Conservation (phyloP, 306 rosid genomes). For the Nissolia schottii region DNA sequence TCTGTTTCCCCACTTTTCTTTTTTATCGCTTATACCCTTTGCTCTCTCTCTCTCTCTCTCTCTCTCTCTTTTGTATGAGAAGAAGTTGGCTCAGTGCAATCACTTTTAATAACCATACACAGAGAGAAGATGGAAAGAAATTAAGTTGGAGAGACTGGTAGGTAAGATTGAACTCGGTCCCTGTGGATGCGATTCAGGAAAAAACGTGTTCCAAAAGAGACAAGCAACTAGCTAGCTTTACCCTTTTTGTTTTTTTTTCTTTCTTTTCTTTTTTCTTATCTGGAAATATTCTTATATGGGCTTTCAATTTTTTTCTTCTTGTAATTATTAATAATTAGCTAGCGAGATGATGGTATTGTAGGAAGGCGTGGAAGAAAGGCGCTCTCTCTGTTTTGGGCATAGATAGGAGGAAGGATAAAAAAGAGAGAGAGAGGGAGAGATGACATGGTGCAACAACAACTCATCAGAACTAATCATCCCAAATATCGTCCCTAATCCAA, state of each 20-base stretch:
- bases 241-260: not conserved
- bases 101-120: conserved; percentile 1
- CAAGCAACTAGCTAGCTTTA: conserved; percentile 35
- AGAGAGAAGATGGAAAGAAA: conserved; percentile 7
- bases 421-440: no score
- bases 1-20: conserved; percentile 12
- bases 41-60: not conserved
- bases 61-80: conserved; percentile 2
- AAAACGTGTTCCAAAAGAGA: conserved; percentile 51
- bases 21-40: conserved; percentile 29
- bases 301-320: not conserved
- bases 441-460: conserved; percentile 69
- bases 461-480: conserved; percentile 33
- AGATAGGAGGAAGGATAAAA: conserved; percentile 14
- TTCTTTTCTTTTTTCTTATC: not conserved
- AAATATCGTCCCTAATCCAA: conserved; percentile 10
- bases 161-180: conserved; percentile 21
- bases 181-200: conserved; percentile 18
- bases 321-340: not conserved
- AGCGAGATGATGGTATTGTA: not conserved
- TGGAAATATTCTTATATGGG: not conserved
- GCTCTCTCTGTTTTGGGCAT: conserved; percentile 23
- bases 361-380: conserved; percentile 29
- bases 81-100: not conserved
- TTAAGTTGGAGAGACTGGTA: conserved; percentile 5